Evolutionary conservation across 768 basidiomycete species (phyloP), one percentile per base, ranked within the genome.

Genomic region (Mycena filopes): DNA sequence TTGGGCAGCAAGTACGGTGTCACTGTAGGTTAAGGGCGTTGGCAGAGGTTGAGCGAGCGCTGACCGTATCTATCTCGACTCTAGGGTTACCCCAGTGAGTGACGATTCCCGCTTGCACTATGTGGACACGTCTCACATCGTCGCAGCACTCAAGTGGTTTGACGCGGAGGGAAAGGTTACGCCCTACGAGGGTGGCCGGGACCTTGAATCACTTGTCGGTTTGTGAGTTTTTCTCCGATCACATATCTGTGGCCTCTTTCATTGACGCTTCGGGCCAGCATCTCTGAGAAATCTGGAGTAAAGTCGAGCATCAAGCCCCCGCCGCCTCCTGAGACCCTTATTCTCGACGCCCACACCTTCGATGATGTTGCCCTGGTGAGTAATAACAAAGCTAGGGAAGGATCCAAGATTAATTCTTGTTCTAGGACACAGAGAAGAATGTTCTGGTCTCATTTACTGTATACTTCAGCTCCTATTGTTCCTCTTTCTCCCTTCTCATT

Each of bases 241-340:
- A 62, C 38, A n/a, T 13, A 38, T 40, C 6, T 31, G 7, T 42
- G 16, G 20, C 50, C 13, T 29, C 56, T 4, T 26, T 66, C 7
- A 42, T 15, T 33, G 31, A 58, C 36, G 23, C 15, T 51, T 2
- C 26, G 1, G 62, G 8, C n/a, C 69, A 98, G 95, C 72, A 82
- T 98, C 53, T 81, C 92, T 20, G 72, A 83, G 50, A 90, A 95
- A 71, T 82, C 94, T 29, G 90, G 90, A 57, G 86, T 94, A 68
- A 95, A 93, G 78, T 93, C 94, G n/a, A 94, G 81, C 69, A 91
- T 96, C 75, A 95, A 93, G 74, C 87, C 90, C 3, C 93, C 95
- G 18, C 88, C 95, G 38, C 91, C 92, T 1, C 87, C 92, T 4
- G 86, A 85, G 46, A 88, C 88, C 21, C 76, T 86, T 49, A 77